A percentile compares a stretch with the other conserved stretches of the same genome.
Evolutionary conservation across 495 filamentous ascomycete genomes (phyloP).

Genomic region (Peziza echinospora): DNA sequence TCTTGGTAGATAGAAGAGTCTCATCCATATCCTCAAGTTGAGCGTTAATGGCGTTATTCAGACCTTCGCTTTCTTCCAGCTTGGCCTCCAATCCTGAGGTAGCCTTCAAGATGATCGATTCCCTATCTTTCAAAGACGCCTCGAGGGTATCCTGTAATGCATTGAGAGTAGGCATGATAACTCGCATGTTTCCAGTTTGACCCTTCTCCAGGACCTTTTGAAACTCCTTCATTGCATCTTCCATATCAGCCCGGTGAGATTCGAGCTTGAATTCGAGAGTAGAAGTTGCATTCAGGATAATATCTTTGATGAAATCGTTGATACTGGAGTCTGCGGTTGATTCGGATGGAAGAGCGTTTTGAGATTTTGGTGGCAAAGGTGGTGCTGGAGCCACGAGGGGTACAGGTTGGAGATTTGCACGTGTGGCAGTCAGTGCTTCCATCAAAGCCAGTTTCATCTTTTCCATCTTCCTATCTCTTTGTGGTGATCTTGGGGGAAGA

Average conservation of each 20-base stretch:
- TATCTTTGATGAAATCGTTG: not conserved
- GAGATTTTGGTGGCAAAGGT: too few relatives aligned
- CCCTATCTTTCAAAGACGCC: not conserved
- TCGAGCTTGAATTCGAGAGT: not conserved
- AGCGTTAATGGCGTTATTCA: not conserved
- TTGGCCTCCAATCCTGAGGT: not conserved
- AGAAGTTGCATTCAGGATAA: not conserved
- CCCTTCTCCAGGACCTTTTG: not conserved
- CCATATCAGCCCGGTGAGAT: not conserved
- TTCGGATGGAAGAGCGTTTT: not conserved
- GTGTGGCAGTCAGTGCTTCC: constrained; percentile 46
- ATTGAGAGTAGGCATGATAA: not conserved
- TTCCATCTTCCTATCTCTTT: constrained; percentile 55
- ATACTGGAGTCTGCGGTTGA: not conserved
- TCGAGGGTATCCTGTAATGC: not conserved
- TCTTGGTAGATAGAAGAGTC: not conserved
- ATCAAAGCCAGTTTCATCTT: constrained; percentile 60
- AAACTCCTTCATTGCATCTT: not conserved
- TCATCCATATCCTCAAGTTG: not conserved
- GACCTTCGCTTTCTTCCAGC: not conserved
- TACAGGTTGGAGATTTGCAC: too few relatives aligned
- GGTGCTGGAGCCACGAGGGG: too few relatives aligned
- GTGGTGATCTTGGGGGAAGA: constrained; percentile 35
- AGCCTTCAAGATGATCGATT: not conserved
- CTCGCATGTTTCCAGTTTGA: not conserved